phyloP scores from a whole-genome alignment of 202 grass and related monocot genomes.

The Setaria viridis region DNA sequence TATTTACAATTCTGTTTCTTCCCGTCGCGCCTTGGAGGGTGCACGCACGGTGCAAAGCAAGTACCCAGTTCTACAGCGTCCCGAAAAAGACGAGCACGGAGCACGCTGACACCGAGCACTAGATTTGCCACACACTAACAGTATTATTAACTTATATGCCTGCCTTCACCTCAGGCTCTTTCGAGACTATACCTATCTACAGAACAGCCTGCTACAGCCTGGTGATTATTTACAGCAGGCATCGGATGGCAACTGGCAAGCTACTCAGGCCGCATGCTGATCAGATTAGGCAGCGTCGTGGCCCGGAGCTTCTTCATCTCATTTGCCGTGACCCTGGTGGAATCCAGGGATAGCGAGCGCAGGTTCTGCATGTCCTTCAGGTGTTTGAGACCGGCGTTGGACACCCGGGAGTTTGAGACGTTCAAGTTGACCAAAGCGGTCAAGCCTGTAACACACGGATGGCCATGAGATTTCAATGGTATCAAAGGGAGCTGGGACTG shows the following conservation, averaged over 20 bases:
- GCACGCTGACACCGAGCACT: background rate
- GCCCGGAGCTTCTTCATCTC: conserved; percentile 86
- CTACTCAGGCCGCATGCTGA: conserved; percentile 78
- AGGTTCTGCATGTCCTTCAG: conserved; percentile 77
- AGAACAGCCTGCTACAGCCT: background rate
- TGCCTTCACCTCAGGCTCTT: conserved; percentile 19
- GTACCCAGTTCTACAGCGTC: conserved; percentile 6
- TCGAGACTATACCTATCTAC: conserved; percentile 18
- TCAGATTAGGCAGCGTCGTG: conserved; percentile 76
- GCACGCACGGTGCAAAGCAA: background rate
- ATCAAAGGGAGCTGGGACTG: background rate
- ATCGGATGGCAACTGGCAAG: background rate
- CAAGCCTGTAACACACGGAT: conserved; percentile 57
- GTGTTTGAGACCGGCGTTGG: conserved; percentile 80
- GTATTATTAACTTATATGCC: background rate
- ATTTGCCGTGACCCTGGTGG: conserved; percentile 77
- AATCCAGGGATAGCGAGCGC: conserved; percentile 75
- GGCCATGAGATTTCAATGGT: background rate
- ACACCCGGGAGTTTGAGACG: conserved; percentile 79
- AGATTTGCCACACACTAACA: background rate
- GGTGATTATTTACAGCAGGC: conserved; percentile 41
- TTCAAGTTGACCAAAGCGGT: conserved; percentile 80
- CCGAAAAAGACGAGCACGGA: background rate
- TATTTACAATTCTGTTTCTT: conserved; percentile 52
- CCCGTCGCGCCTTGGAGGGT: conserved; percentile 26